Conservation (phyloP, 306 rosid species). For the Cucurbita argyrosperma region DNA sequence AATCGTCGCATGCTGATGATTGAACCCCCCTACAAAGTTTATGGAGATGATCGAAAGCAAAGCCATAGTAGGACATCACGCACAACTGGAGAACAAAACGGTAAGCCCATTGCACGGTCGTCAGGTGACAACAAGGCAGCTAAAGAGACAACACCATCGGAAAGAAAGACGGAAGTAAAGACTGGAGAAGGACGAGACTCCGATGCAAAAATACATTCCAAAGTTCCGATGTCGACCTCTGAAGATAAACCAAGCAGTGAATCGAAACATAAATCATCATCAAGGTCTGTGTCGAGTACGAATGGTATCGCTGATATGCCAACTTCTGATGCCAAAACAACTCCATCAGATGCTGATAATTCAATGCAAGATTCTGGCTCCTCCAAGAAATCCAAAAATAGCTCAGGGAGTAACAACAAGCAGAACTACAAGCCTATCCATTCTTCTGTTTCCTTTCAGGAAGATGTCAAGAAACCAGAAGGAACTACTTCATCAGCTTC, state of each 20-base stretch:
- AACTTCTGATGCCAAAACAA: slow-evolving; percentile 16
- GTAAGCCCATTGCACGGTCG: slow-evolving; percentile 26
- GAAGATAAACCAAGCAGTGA: slow-evolving; percentile 27
- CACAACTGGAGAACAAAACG: slow-evolving; percentile 45
- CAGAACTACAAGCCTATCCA: slow-evolving; percentile 18
- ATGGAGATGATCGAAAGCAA: slow-evolving; percentile 50
- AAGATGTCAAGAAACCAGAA: slow-evolving; percentile 28
- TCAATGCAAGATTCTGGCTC: slow-evolving; percentile 9
- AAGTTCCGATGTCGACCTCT: slow-evolving; percentile 15
- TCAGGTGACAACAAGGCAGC: slow-evolving; percentile 27
- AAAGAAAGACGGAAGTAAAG: slow-evolving; percentile 29
- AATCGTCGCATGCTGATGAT: slow-evolving; percentile 59
- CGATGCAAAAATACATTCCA: slow-evolving; percentile 25
- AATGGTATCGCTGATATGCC: slow-evolving; percentile 10
- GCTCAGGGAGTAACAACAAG: slow-evolving; percentile 12
- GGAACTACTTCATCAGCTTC: slow-evolving; percentile 14
- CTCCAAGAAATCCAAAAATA: slow-evolving; percentile 24
- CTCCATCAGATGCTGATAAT: slow-evolving; percentile 10
- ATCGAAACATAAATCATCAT: slow-evolving; percentile 20
- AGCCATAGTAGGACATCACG: slow-evolving; percentile 22
- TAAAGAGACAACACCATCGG: slow-evolving; percentile 24
- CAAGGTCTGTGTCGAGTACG: slow-evolving; percentile 11
- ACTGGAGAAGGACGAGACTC: slow-evolving; percentile 11
- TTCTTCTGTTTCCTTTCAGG: slow-evolving; percentile 18
- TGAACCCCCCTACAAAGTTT: slow-evolving; percentile 52